Evolutionary conservation across 1,284 basidiomycete genomes (phyloP), one percentile per base, ranked within the genome.

Genomic region (Ustilago nuda): DNA sequence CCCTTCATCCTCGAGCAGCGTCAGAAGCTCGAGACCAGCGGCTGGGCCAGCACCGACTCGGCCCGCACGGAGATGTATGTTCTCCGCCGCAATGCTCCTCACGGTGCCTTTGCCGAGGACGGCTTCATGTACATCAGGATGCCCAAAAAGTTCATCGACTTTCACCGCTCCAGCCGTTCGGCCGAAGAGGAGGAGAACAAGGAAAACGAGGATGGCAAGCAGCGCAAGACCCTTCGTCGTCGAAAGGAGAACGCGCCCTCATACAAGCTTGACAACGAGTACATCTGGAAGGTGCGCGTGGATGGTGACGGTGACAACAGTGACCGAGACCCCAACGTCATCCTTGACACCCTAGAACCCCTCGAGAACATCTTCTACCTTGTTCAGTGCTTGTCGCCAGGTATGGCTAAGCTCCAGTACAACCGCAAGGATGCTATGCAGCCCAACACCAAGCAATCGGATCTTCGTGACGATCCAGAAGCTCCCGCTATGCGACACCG

Each of bases 61-160:
- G 68, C 69, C 48, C 78, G 78, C 45, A 83, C 81, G 56, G 82
- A 83, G 69, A 64, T 83, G 43, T 83, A 76, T 52, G 81, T 81
- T n/a, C 77, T 83, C 55, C 76, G 75, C 67, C 67, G 75, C 55
- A 76, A 48, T 53, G 82, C 82, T 36, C 82, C 82, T 55, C 78
- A 75, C 57, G 80, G 80, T 39, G 66, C 79, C 56, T 82, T 75
- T 63, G 82, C 80, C 52, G 82, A 83, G 37, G 82, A 82, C 62
- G 82, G 80, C 66, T 81, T 73, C 77, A 74, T 83, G 72, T 83
- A 83, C 73, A 61, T 83, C 63, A 67, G 79, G 56, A 62, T 82
- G 43, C 82, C 82, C 33, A 81, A 81, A 71, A 82, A 82, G 76
- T 81, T 81, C 59, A 82, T 83, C 60, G 80, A 82, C 78, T 82